Conservation (phyloP, 164 flowering plant species). For the Nelumbo lutea region DNA sequence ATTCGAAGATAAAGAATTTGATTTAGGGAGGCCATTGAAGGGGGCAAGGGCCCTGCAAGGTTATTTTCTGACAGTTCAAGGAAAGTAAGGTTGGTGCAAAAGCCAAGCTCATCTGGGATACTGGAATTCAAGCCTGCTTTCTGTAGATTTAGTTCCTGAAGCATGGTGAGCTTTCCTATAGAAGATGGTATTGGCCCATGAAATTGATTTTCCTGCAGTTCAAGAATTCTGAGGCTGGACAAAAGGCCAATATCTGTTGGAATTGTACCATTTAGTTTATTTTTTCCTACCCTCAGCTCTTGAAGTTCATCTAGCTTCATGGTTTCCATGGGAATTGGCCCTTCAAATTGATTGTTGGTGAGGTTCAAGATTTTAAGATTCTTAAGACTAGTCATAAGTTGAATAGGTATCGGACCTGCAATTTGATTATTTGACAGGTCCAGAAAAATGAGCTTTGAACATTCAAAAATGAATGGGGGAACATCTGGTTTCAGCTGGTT, state of each 20-base stretch:
- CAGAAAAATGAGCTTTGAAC: slow-evolving; percentile 16
- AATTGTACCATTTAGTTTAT: slow-evolving; percentile 18
- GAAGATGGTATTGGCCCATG: slow-evolving; percentile 24
- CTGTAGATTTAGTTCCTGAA: slow-evolving; percentile 12
- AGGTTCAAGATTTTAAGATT: slow-evolving; percentile 20
- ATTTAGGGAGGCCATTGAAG: slow-evolving; percentile 14
- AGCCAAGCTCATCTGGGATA: slow-evolving; percentile 27
- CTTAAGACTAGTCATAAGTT: slow-evolving; percentile 5
- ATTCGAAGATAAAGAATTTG: slow-evolving; percentile 16
- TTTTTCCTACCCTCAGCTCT: slow-evolving; percentile 14
- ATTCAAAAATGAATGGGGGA: slow-evolving; percentile 22
- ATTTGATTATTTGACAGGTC: slow-evolving; percentile 17
- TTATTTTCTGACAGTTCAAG: slow-evolving; percentile 13
- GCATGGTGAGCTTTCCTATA: slow-evolving; percentile 24
- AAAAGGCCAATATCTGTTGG: slow-evolving; percentile 21
- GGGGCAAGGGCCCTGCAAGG: slow-evolving; percentile 23
- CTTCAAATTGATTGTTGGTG: slow-evolving; percentile 13
- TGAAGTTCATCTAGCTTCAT: slow-evolving; percentile 13
- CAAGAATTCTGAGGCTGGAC: slow-evolving; percentile 21
- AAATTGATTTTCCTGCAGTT: slow-evolving; percentile 14
- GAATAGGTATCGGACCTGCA: slow-evolving; percentile 16
- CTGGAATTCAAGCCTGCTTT: slow-evolving; percentile 16
- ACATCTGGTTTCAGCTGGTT: slow-evolving; percentile 13
- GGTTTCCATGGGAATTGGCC: slow-evolving; percentile 14
- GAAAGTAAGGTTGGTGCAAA: slow-evolving; percentile 20